Percentiles rank a stretch among this genome's conserved stretches.
These are phyloP conservation scores for Mycena amicta DNA, from an alignment of 768 basidiomycete species.

Conservation along the genomic window DNA sequence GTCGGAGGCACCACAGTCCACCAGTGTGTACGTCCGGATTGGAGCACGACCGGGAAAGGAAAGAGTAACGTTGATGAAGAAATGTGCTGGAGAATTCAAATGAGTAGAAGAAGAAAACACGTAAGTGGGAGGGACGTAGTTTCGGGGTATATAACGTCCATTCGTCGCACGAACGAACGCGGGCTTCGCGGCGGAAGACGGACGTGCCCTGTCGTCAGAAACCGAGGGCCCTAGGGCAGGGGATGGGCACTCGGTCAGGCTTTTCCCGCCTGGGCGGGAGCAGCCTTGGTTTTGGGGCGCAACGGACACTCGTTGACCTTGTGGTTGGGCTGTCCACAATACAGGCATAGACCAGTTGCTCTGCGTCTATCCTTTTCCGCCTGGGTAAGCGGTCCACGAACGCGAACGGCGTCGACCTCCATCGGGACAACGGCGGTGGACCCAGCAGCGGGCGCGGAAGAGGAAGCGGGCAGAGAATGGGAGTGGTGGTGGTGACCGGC, in stretches of 20 bases:
- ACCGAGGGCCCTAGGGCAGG: constrained; percentile 26
- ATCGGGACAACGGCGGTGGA: constrained; percentile 5
- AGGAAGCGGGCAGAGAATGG: background rate
- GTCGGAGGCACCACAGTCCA: constrained; percentile 30
- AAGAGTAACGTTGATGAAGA: constrained; percentile 26
- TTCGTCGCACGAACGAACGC: constrained; percentile 9
- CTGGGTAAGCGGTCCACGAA: constrained; percentile 3
- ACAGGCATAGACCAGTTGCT: background rate
- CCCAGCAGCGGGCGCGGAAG: background rate
- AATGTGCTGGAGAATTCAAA: constrained; percentile 22
- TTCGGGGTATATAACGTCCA: constrained; percentile 9
- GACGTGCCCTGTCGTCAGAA: constrained; percentile 13
- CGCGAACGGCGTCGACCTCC: constrained; percentile 5
- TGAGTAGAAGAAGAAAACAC: constrained; percentile 1
- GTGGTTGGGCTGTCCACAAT: background rate
- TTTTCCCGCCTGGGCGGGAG: constrained; percentile 22
- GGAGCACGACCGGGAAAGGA: constrained; percentile 27
- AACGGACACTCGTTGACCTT: background rate
- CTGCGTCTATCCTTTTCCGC: constrained; percentile 8
- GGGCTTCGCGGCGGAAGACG: constrained; percentile 5
- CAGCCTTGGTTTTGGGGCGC: constrained; percentile 2
- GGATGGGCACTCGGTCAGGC: constrained; percentile 25
- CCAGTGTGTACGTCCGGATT: constrained; percentile 27
- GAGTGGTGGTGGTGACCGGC: no score
- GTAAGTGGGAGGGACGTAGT: constrained; percentile 12